Evolutionary conservation across 169 alveolate genomes (phyloP).

Genomic region (Plasmodium gonderi): DNA sequence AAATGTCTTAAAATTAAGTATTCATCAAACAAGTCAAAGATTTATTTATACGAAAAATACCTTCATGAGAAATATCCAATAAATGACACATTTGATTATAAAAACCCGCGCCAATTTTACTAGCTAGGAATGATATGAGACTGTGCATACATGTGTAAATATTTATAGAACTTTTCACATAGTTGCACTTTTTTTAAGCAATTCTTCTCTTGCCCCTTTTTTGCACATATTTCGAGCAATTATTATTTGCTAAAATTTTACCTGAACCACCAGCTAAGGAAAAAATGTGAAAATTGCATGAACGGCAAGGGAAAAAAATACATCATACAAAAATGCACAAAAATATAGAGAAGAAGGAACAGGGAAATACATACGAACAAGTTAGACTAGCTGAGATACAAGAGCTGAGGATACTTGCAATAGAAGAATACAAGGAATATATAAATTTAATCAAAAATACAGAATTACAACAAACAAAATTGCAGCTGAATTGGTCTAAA

Average conservation of each 20-base stretch:
- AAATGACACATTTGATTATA: conserved; percentile 38
- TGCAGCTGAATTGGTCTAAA: conserved; percentile 49
- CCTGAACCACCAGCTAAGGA: conserved; percentile 9
- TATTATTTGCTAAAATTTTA: background rate
- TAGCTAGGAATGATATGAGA: background rate
- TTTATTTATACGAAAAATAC: conserved; percentile 51
- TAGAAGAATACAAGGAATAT: conserved; percentile 61
- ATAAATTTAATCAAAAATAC: conserved; percentile 17
- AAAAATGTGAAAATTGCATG: conserved; percentile 19
- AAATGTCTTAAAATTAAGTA: conserved; percentile 61
- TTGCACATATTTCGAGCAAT: background rate
- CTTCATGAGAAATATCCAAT: conserved; percentile 41
- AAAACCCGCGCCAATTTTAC: conserved; percentile 50
- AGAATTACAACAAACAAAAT: conserved; percentile 29
- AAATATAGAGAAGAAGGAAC: background rate
- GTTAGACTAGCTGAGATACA: conserved; percentile 12
- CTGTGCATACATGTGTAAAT: background rate
- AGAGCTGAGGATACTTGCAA: conserved; percentile 30
- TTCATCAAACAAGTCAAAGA: conserved; percentile 65
- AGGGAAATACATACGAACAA: conserved; percentile 11
- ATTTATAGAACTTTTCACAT: background rate
- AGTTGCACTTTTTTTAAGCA: too few species aligned
- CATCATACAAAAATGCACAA: background rate
- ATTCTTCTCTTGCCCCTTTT: too few species aligned
- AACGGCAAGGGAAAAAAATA: background rate